Base-by-base conservation (phyloP, 2,329 filamentous ascomycete species). In the Eutypa lata region DNA sequence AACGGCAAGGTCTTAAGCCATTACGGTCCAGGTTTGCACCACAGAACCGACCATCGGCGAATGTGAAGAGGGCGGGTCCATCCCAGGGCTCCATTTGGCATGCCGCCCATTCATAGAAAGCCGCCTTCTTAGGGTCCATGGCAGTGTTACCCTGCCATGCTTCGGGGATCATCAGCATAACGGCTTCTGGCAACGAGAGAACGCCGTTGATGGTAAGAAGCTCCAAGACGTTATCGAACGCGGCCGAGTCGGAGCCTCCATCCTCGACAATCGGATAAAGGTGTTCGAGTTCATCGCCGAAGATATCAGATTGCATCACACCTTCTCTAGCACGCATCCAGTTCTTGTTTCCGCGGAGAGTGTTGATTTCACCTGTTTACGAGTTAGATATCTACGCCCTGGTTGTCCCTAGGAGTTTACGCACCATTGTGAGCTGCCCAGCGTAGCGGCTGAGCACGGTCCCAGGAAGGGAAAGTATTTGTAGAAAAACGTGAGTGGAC, bases 51-150 rank as follows among this genome's bases (percentile, higher is more conserved):
- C 93, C 93, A 71, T 97, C 93, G 26, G 93, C 91, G 73, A 97
- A 97, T 7, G 92, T 97, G 79, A 97, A 97, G 31, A 97, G 84
- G 52, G 93, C 93, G 33, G 93, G 93, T 18, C 93, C 93, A 73
- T 97, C 93, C 93, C 93, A 97, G 16, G 93, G 92, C 77, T 97
- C 93, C 93, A 97, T 97, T 79, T 96, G 89, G 73, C 93, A 97
- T 61, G 91, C 92, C 65, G 93, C 93, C 91, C 93, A 97, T 72
- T 97, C 92, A 75, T 97, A 97, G 75, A 97, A 97, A 49, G 93
- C 93, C 54, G 92, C 90, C 77, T 97, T 97, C 67, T 90, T 89
- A 52, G 91, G 90, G 65, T 97, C 92, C 88, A 97, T 96, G 55
- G 86, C 79, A 37, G 86, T 78, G 72, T 97, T 97, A 56, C 92